Evolutionary conservation across 805 yeast species (phyloP).

Genomic region (Starmerella ratchasimensis): DNA sequence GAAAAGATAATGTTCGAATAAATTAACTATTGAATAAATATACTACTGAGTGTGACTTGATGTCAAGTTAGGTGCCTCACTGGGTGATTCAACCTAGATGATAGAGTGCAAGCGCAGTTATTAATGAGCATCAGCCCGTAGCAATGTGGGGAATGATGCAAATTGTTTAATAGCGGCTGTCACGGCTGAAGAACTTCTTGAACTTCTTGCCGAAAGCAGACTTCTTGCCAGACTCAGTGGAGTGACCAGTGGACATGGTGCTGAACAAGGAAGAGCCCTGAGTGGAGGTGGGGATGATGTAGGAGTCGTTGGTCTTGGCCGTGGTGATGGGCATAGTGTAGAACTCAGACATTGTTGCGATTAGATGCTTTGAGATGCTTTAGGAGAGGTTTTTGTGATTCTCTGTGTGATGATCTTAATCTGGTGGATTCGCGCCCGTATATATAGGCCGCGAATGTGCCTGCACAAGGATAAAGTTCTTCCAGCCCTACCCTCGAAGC

Average conservation of each 20-base stretch:
- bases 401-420: neutral
- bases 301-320: conserved; percentile 18
- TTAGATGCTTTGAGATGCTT: neutral
- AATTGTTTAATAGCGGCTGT: too few relatives aligned
- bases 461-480: neutral
- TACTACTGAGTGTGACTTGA: too few relatives aligned
- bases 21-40: too few relatives aligned
- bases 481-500: neutral
- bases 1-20: too few relatives aligned
- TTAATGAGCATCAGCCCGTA: too few relatives aligned
- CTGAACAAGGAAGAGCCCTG: conserved; percentile 13
- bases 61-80: too few relatives aligned
- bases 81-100: too few relatives aligned
- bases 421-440: neutral
- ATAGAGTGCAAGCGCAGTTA: too few relatives aligned
- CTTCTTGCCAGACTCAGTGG: conserved; percentile 1
- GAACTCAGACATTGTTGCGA: conserved; percentile 15
- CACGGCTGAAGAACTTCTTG: conserved; percentile 9
- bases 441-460: neutral
- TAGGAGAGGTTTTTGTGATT: conserved; percentile 2
- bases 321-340: conserved; percentile 17
- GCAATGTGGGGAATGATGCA: neutral
- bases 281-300: conserved; percentile 16
- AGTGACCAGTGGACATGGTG: neutral
- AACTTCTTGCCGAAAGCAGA: neutral